Base-by-base conservation (phyloP, 2,329 filamentous ascomycete genomes). In the Aspergillus luchuensis region DNA sequence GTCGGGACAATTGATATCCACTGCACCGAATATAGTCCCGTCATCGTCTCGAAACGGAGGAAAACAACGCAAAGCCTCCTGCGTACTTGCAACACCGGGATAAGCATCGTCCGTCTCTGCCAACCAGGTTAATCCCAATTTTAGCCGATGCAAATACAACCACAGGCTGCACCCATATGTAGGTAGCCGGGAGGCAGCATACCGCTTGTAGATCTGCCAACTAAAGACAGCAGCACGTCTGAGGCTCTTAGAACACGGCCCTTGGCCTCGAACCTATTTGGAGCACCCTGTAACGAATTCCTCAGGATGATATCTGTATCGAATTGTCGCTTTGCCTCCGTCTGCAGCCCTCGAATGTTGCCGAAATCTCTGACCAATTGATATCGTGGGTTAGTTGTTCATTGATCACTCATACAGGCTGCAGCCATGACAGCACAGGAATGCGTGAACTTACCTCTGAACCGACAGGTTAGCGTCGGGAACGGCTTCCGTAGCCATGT, bases 41-140 rank as follows among this genome's bases (percentile, higher is more conserved):
- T 71, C 71, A 43, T 70, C 67, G 56, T 71, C 67, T 19, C 63
- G 63, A 50, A 69, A 66, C 6, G 70, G 69, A 8, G 71, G 70
- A 15, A 71, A 73, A 6, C 67, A 48, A 17, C 70, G 68, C n/a
- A 73, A 45, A 8, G 63, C 67, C 58, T 72, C 69, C 33, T 71
- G 64, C 17, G 70, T 71, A 43, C 57, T 71, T 43, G 64, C 66
- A 19, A 72, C 63, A 4, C 66, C 68, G 1, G 60, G 57, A 11
- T 60, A 56, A 23, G 52, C 15, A 17, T 69, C 64, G 15, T 49
- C 30, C 13, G 56, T 47, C 15, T 64, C 64, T 67, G 43, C 43
- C 39, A 7, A 5, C 10, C n/a, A 21, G 47, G 19, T 21, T 33
- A 19, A 11, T 51, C n/a, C 36, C 51, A 49, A 28, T 41, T 15